A percentile compares a stretch with the other conserved stretches of the same genome.
phyloP scores from a whole-genome alignment of 2,329 filamentous ascomycete species.

The Aspergillus oerlinghausenensis region DNA sequence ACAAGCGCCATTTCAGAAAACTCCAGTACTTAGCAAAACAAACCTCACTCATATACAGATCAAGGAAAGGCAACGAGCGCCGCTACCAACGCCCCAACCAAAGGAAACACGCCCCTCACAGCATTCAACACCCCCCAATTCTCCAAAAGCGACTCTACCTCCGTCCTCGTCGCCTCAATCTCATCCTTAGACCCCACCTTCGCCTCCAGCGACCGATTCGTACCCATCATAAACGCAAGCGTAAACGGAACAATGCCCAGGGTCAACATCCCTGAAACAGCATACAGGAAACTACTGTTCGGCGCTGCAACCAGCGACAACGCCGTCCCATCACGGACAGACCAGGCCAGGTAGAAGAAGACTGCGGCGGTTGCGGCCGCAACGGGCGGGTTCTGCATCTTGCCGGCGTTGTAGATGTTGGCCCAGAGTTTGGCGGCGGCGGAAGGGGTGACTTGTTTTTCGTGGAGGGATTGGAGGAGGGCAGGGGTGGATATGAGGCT shows the following conservation, averaged over 20 bases:
- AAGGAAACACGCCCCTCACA: conserved; percentile 10
- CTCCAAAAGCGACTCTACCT: conserved; percentile 10
- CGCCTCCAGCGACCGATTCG: conserved; percentile 25
- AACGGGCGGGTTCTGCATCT: conserved; percentile 22
- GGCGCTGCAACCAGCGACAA: conserved; percentile 10
- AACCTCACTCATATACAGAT: neutral
- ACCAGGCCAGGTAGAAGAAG: conserved; percentile 28
- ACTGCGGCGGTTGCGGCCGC: conserved; percentile 16
- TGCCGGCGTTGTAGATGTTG: conserved; percentile 19
- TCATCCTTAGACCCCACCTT: conserved; percentile 10
- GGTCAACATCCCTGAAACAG: conserved; percentile 24
- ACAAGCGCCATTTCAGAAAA: neutral
- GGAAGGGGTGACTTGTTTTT: conserved; percentile 3
- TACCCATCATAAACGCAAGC: conserved; percentile 21
- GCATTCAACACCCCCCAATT: conserved; percentile 12
- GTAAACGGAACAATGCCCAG: conserved; percentile 33
- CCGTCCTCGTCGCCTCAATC: conserved; percentile 8
- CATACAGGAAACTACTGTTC: conserved; percentile 18
- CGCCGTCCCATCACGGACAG: conserved; percentile 12
- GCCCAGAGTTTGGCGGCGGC: conserved; percentile 15
- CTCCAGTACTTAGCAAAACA: neutral
- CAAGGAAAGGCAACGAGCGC: conserved; percentile 10
- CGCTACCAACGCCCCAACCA: conserved; percentile 11
- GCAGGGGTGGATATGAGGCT: conserved; percentile 22
- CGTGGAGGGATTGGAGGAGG: conserved; percentile 16